phyloP scores from a whole-genome alignment of 495 filamentous ascomycete species.

The Aspergillus ellipticus region DNA sequence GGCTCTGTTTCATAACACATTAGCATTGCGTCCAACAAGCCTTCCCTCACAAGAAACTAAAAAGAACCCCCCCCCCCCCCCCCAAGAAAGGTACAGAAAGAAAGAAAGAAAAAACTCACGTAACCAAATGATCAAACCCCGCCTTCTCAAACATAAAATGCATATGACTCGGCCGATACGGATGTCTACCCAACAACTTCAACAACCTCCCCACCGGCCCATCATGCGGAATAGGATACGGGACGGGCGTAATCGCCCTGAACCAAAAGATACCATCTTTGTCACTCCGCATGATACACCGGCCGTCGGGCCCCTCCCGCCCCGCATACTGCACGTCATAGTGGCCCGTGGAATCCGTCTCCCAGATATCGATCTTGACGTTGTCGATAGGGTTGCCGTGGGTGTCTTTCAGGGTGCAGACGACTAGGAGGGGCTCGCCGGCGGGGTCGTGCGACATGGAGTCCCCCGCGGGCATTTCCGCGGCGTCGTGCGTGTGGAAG shows the following conservation, averaged over 20 bases:
- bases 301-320: constrained; percentile 67
- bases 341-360: constrained; percentile 79
- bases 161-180: constrained; percentile 82
- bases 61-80: constrained; percentile 6
- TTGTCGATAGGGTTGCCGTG: constrained; percentile 61
- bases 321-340: constrained; percentile 87
- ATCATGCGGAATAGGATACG: constrained; percentile 87
- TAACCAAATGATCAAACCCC: constrained; percentile 82
- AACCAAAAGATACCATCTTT: constrained; percentile 80
- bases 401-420: constrained; percentile 72
- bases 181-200: constrained; percentile 66
- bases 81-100: constrained; percentile 1
- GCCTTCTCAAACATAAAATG: constrained; percentile 93
- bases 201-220: constrained; percentile 83
- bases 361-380: constrained; percentile 89
- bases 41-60: too few species aligned
- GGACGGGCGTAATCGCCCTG: constrained; percentile 79
- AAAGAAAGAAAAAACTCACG: constrained; percentile 50
- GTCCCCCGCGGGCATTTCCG: constrained; percentile 57
- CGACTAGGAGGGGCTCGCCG: constrained; percentile 62
- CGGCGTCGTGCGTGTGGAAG: constrained; percentile 90
- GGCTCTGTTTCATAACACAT: constrained; percentile 43
- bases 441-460: constrained; percentile 64
- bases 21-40: neutral
- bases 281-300: constrained; percentile 73